Percentiles rank a stretch among this genome's conserved stretches.
These are phyloP conservation scores for Geosmithia flava DNA, from an alignment of 2,329 filamentous ascomycete genomes.

Conservation along the genomic window DNA sequence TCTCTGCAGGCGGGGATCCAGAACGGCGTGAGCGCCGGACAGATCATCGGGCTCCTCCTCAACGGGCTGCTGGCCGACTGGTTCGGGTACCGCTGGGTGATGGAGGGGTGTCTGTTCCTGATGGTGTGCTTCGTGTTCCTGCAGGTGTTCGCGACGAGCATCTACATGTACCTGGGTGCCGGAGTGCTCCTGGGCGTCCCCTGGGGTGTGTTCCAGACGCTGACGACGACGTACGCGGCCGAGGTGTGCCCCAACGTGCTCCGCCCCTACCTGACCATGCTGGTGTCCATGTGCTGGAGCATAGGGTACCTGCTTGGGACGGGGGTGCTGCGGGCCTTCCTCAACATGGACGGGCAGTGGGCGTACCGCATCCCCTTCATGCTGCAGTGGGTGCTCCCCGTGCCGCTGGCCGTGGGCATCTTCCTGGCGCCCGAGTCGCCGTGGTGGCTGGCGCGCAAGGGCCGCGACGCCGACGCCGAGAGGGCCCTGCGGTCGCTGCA, in stretches of 20 bases:
- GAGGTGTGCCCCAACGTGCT: constrained; percentile 50
- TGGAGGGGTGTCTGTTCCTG: constrained; percentile 37
- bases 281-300: constrained; percentile 37
- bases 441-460: constrained; percentile 34
- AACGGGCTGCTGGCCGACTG: constrained; percentile 50
- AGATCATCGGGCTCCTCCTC: constrained; percentile 48
- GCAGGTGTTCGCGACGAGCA: constrained; percentile 45
- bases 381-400: constrained; percentile 35
- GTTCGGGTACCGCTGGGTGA: constrained; percentile 46
- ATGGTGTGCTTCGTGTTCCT: constrained; percentile 43
- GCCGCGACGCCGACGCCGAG: constrained; percentile 21
- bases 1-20: constrained; percentile 42
- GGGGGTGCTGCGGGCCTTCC: constrained; percentile 26
- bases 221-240: constrained; percentile 48
- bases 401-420: constrained; percentile 28
- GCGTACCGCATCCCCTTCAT: constrained; percentile 35
- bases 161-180: constrained; percentile 38
- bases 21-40: constrained; percentile 42
- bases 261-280: constrained; percentile 22
- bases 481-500: constrained; percentile 7
- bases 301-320: constrained; percentile 33
- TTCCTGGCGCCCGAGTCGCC: constrained; percentile 34
- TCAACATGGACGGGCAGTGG: constrained; percentile 24
- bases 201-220: constrained; percentile 38
- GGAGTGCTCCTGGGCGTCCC: constrained; percentile 46